Evolutionary conservation across 306 rosid genomes (phyloP).

Genomic region (Pterocarpus santalinus): DNA sequence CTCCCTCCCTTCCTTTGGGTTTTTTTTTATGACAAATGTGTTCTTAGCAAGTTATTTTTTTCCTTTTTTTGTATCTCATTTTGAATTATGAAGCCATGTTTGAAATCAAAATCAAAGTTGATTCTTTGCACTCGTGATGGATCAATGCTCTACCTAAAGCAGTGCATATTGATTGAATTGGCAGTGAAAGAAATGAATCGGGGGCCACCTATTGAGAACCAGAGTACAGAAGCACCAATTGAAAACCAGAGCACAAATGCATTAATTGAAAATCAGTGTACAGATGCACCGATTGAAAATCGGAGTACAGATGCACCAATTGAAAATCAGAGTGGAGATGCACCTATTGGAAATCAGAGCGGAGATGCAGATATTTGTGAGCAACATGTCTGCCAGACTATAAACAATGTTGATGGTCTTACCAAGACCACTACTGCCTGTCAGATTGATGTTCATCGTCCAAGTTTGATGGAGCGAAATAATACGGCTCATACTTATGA

Average conservation of each 20-base stretch:
- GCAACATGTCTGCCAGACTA: conserved; percentile 33
- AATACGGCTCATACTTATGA: conserved; percentile 57
- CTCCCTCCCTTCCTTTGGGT: not conserved
- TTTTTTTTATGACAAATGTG: too few species aligned
- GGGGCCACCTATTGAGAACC: conserved; percentile 44
- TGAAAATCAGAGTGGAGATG: not conserved
- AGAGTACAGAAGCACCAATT: conserved; percentile 1
- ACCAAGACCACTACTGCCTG: too few species aligned
- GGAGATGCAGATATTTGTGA: conserved; percentile 24
- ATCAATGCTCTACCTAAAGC: conserved; percentile 59
- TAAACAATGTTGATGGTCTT: too few species aligned
- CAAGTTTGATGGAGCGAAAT: conserved; percentile 66
- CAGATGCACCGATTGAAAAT: not conserved
- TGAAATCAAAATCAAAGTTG: not conserved
- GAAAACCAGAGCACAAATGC: not conserved
- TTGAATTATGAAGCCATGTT: not conserved
- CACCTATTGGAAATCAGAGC: not conserved
- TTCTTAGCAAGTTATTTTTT: not conserved
- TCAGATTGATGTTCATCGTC: conserved; percentile 24
- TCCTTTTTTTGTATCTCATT: not conserved
- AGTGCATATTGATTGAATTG: conserved; percentile 41
- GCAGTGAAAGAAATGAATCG: conserved; percentile 30
- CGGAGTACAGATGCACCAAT: not conserved
- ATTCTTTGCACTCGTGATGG: not conserved
- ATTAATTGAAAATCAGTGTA: not conserved